These are phyloP conservation scores for Talaromyces stipitatus DNA, from an alignment of 495 filamentous ascomycete genomes.

Conservation along the genomic window DNA sequence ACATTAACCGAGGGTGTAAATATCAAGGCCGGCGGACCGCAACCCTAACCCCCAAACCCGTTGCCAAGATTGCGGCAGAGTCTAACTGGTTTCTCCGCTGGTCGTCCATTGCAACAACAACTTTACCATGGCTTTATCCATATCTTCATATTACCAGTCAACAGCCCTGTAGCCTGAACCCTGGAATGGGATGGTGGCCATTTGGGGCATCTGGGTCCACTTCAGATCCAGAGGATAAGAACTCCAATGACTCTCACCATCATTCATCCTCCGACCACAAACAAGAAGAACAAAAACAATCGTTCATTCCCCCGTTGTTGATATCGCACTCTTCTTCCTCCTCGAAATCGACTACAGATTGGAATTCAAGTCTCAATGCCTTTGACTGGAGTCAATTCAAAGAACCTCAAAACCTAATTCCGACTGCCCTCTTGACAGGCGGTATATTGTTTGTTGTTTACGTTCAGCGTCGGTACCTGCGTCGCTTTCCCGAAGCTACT, in stretches of 20 bases:
- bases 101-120: not conserved
- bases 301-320: conserved; percentile 5
- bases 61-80: not conserved
- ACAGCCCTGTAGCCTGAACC: conserved; percentile 9
- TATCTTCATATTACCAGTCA: conserved; percentile 5
- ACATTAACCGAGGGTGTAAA: not conserved
- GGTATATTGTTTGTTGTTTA: conserved; percentile 51
- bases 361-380: conserved; percentile 42
- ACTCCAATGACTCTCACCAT: conserved; percentile 4
- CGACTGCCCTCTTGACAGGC: conserved; percentile 61
- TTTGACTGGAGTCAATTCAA: conserved; percentile 63
- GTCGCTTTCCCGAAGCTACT: conserved; percentile 66
- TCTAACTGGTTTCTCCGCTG: not conserved
- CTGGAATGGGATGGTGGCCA: conserved; percentile 42
- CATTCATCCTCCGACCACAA: conserved; percentile 5
- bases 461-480: conserved; percentile 56
- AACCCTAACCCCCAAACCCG: not conserved
- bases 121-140: not conserved
- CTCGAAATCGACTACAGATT: conserved; percentile 29
- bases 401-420: conserved; percentile 56
- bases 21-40: not conserved
- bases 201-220: conserved; percentile 35
- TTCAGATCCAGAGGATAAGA: conserved; percentile 19
- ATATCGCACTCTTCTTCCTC: conserved; percentile 12
- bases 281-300: conserved; percentile 9